Conservation (phyloP, 2,329 filamentous ascomycete species). For the Pseudogymnoascus sp. region DNA sequence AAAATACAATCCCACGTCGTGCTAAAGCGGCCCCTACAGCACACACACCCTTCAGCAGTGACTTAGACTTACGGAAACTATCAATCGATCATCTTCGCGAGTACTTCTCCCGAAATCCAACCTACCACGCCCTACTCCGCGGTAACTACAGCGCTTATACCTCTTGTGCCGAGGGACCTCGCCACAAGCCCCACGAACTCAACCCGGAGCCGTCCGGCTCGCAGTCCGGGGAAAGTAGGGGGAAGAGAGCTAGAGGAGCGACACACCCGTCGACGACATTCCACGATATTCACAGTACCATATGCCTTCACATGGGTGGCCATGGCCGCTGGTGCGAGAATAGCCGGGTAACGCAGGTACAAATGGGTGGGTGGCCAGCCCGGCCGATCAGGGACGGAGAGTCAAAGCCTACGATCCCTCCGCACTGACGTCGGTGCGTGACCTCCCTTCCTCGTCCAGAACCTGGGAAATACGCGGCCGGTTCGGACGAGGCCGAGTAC, state of each 20-base stretch:
- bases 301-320: not conserved
- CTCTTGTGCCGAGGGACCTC: not conserved
- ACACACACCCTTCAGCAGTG: too few species aligned
- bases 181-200: not conserved
- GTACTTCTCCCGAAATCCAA: not conserved
- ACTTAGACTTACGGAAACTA: too few species aligned
- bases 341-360: constrained; percentile 4
- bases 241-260: not conserved
- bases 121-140: not conserved
- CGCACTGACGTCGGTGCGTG: not conserved
- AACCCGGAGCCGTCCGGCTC: not conserved
- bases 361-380: not conserved
- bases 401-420: not conserved
- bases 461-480: not conserved
- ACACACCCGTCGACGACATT: not conserved
- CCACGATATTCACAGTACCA: not conserved
- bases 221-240: not conserved
- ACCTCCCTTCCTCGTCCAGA: too few species aligned
- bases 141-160: constrained; percentile 1
- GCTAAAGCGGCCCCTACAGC: too few species aligned
- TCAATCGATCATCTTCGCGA: not conserved
- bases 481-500: not conserved
- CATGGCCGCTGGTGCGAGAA: not conserved
- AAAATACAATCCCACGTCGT: not conserved
- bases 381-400: constrained; percentile 4